phyloP scores from a whole-genome alignment of 148 eudicot genomes.

The Polygonum aviculare region DNA sequence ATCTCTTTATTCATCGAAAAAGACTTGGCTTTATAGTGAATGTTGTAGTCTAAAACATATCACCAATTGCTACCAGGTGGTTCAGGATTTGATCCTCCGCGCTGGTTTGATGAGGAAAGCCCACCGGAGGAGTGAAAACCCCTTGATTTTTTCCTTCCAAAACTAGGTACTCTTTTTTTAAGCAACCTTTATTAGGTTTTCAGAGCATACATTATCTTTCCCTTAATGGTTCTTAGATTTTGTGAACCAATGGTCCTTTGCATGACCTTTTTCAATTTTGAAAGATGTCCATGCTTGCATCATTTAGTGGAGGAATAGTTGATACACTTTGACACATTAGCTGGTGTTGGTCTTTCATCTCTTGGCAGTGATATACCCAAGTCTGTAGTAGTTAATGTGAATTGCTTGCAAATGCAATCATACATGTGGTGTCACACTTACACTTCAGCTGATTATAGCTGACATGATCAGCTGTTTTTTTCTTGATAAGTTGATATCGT shows the following conservation, averaged over 20 bases:
- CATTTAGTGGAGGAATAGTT: neutral
- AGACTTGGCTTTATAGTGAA: neutral
- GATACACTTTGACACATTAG: neutral
- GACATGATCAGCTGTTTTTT: neutral
- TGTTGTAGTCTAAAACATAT: neutral
- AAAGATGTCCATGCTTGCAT: neutral
- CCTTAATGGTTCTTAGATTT: neutral
- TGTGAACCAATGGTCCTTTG: neutral
- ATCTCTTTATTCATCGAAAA: neutral
- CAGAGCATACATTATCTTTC: neutral
- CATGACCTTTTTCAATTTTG: neutral
- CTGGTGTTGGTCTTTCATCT: neutral
- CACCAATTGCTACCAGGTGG: constrained; percentile 23
- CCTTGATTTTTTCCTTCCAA: neutral
- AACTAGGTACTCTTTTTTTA: neutral
- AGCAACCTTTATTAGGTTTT: neutral
- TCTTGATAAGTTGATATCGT: neutral
- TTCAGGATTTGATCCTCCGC: constrained; percentile 37
- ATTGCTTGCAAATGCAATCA: constrained; percentile 6
- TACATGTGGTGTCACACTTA: constrained; percentile 2
- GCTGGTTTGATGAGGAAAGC: constrained; percentile 30
- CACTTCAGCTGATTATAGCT: neutral
- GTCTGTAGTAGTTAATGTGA: neutral
- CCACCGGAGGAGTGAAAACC: constrained; percentile 17
- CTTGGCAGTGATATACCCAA: neutral